These are phyloP conservation scores for Pichia eremophila DNA, from an alignment of 805 yeast species.

Conservation along the genomic window DNA sequence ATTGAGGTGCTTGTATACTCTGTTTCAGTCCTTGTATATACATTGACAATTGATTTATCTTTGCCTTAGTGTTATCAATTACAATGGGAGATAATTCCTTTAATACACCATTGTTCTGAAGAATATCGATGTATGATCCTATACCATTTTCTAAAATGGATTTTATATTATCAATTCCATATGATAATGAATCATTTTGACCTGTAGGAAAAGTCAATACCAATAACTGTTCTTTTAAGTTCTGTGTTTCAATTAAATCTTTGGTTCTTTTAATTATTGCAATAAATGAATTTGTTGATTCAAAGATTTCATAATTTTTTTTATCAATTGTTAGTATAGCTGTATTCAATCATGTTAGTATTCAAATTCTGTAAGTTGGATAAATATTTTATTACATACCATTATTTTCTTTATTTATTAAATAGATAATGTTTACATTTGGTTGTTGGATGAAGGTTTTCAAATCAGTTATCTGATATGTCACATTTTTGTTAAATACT, in stretches of 20 bases:
- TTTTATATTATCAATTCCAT: neutral
- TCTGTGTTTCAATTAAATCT: neutral
- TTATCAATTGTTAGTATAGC: neutral
- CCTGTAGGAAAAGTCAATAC: neutral
- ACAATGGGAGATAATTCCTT: slow-evolving; percentile 21
- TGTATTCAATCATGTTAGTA: neutral
- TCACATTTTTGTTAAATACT: neutral
- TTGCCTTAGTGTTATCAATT: slow-evolving; percentile 44
- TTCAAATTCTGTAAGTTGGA: neutral
- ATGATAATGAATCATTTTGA: neutral
- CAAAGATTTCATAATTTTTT: neutral
- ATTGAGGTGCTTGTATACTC: slow-evolving; percentile 58
- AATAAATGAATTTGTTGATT: neutral
- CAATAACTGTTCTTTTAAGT: neutral
- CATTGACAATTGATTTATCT: slow-evolving; percentile 56
- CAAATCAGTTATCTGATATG: neutral
- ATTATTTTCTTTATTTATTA: neutral
- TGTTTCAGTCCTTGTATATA: slow-evolving; percentile 63
- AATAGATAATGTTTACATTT: neutral
- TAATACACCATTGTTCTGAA: slow-evolving; percentile 16
- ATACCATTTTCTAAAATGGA: slow-evolving; percentile 51
- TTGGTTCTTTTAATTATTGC: neutral
- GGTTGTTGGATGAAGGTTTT: neutral
- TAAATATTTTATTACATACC: neutral
- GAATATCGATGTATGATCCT: slow-evolving; percentile 57